Evolutionary conservation across 2,329 filamentous ascomycete genomes (phyloP).

Genomic region (Microcyclosporella mali): DNA sequence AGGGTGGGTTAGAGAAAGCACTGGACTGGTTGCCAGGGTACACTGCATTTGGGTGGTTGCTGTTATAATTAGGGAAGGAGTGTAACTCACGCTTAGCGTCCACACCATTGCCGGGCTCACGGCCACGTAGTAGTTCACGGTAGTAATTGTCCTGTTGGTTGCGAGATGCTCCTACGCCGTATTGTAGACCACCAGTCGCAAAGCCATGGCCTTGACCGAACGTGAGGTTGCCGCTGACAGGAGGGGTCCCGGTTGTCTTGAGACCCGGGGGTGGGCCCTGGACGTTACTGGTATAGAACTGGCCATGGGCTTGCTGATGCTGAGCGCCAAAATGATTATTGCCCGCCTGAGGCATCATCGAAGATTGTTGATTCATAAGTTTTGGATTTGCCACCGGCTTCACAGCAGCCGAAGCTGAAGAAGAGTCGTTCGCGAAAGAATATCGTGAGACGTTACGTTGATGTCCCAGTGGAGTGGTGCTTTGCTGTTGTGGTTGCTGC

Average conservation of each 20-base stretch:
- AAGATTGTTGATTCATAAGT: constrained; percentile 75
- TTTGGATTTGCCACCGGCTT: constrained; percentile 75
- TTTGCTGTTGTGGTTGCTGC: constrained; percentile 9
- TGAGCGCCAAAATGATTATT: constrained; percentile 47
- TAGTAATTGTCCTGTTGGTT: constrained; percentile 24
- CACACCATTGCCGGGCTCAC: constrained; percentile 15
- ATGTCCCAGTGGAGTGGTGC: constrained; percentile 49
- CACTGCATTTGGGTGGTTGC: constrained; percentile 18
- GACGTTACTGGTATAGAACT: constrained; percentile 78
- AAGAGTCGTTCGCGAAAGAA: constrained; percentile 72
- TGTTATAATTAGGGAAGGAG: constrained; percentile 24
- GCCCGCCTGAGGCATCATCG: constrained; percentile 64
- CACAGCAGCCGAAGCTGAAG: constrained; percentile 54
- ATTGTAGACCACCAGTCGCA: constrained; percentile 59
- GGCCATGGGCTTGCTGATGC: constrained; percentile 51
- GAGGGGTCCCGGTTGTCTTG: constrained; percentile 90
- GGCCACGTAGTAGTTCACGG: constrained; percentile 19
- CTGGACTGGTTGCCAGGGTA: constrained; percentile 20
- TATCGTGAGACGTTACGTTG: constrained; percentile 80
- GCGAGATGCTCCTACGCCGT: constrained; percentile 49
- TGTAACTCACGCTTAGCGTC: constrained; percentile 31
- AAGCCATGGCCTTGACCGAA: constrained; percentile 87
- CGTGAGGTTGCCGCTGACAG: constrained; percentile 70
- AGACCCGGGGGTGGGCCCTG: constrained; percentile 90
- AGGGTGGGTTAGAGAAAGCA: constrained; percentile 20